Conservation (phyloP, 371 early-diverging fungal species). For the Circinella minor region DNA sequence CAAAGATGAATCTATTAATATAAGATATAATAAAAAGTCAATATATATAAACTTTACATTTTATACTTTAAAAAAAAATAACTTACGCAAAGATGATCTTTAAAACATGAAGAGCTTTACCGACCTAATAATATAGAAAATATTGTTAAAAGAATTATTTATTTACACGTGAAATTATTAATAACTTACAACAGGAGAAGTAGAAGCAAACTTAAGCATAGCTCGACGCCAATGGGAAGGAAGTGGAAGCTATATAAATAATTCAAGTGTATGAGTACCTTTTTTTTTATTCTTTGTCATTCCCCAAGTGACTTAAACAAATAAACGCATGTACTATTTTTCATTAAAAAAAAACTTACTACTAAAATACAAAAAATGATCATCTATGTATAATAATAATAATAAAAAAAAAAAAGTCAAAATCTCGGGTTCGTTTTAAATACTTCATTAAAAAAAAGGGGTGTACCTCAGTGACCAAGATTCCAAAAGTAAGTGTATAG, state of each 20-base stretch:
- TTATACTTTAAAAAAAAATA: background rate
- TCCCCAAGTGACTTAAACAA: background rate
- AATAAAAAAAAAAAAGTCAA: slow-evolving; percentile 6
- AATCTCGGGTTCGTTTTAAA: background rate
- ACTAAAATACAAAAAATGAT: slow-evolving; percentile 57
- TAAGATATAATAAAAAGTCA: background rate
- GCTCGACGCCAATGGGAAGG: slow-evolving; percentile 65
- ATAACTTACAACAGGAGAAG: slow-evolving; percentile 46
- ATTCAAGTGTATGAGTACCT: background rate
- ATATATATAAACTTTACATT: background rate
- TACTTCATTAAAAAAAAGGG: background rate
- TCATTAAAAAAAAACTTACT: slow-evolving; percentile 24
- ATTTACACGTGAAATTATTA: slow-evolving; percentile 11
- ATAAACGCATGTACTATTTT: background rate
- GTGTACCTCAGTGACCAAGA: slow-evolving; percentile 50
- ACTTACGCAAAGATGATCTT: slow-evolving; percentile 69
- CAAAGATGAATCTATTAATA: slow-evolving; percentile 60
- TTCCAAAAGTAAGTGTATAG: slow-evolving; percentile 44
- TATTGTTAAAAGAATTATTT: background rate
- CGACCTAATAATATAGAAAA: slow-evolving; percentile 31
- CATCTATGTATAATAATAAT: slow-evolving; percentile 34
- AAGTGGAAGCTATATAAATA: slow-evolving; percentile 53
- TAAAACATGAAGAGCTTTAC: slow-evolving; percentile 50
- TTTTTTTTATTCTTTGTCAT: background rate
- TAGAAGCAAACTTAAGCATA: slow-evolving; percentile 55